These are phyloP conservation scores for Arthroderma sp. DNA, from an alignment of 2,329 filamentous ascomycete genomes.

Conservation along the genomic window DNA sequence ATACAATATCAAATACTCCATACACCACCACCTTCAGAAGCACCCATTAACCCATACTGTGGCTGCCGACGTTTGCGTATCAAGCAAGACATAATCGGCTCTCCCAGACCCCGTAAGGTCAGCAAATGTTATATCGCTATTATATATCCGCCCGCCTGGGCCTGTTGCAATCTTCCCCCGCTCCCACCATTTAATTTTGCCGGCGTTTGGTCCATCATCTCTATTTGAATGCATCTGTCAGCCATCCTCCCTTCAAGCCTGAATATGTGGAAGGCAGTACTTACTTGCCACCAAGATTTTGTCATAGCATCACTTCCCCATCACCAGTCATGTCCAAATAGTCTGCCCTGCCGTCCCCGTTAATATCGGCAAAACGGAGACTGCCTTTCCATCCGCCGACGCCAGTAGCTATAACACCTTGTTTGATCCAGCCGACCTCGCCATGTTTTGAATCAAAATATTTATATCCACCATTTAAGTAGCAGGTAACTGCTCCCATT, in stretches of 20 bases:
- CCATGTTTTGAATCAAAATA: background rate
- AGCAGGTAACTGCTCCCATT: constrained; percentile 4
- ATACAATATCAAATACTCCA: no score
- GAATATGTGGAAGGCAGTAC: background rate
- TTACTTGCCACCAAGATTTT: constrained; percentile 2
- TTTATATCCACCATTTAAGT: constrained; percentile 6
- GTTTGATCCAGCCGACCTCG: background rate
- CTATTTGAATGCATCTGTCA: background rate
- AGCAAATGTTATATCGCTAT: constrained; percentile 1
- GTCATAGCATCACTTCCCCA: background rate
- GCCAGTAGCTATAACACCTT: constrained; percentile 6
- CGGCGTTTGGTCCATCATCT: constrained; percentile 1
- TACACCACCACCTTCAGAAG: background rate
- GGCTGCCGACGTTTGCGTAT: background rate
- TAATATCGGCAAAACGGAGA: constrained; percentile 8
- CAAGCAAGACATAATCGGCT: background rate
- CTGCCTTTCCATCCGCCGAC: background rate
- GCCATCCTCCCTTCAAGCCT: background rate
- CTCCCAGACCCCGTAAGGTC: constrained; percentile 3
- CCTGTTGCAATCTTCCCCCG: constrained; percentile 2
- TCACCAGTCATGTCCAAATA: constrained; percentile 1
- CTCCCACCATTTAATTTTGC: constrained; percentile 2
- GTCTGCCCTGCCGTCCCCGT: constrained; percentile 6
- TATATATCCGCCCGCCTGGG: background rate
- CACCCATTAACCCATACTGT: background rate